Base-by-base conservation (phyloP, 768 basidiomycete genomes). In the Suillus hirtellus region DNA sequence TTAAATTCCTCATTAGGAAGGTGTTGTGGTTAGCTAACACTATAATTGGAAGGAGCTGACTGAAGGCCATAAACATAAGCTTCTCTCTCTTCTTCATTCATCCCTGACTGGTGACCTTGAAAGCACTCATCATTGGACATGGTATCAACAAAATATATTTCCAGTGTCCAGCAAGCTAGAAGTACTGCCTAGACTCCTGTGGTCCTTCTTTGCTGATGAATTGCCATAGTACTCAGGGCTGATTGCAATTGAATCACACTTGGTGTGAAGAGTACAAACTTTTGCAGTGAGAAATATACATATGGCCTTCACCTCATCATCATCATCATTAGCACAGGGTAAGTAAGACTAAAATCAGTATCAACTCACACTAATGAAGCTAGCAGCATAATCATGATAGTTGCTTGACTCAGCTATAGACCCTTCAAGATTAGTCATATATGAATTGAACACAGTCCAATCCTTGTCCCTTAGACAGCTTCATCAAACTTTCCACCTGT, bases 191-290 rank as follows among this genome's bases (percentile, higher is more conserved):
- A 14, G 64, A 64, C 64, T 65, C 69, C 34, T 60, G 63, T 7
- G 59, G 61, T 46, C 59, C 64, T 34, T 56, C 1, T 19, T 70
- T 17, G 49, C 15, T 15, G 17, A 31, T 8, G 15, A 50, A 9
- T 52, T 62, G 14, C 21, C 47, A 49, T 49, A 24, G 46, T 24
- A 62, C 59, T 70, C 69, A 2, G 62, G 69, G 58, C 69, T 70
- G 34, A 70, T 64, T n/a, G 64, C 61, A 19, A 70, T 65, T 8
- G 64, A 61, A 19, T 69, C 68, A 9, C 67, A 67, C 21, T 63
- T 67, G 8, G 58, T 47, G 15, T 61, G 62, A 19, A 69, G 64
- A 17, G 64, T 12, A 14, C 60, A 62, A 37, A 69, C 68, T 43
- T 69, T 69, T 2, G 46, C 27, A 12, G 49, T 15, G 49, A 49